These are phyloP conservation scores for Gyrodon lividus DNA, from an alignment of 768 basidiomycete species.

Conservation along the genomic window DNA sequence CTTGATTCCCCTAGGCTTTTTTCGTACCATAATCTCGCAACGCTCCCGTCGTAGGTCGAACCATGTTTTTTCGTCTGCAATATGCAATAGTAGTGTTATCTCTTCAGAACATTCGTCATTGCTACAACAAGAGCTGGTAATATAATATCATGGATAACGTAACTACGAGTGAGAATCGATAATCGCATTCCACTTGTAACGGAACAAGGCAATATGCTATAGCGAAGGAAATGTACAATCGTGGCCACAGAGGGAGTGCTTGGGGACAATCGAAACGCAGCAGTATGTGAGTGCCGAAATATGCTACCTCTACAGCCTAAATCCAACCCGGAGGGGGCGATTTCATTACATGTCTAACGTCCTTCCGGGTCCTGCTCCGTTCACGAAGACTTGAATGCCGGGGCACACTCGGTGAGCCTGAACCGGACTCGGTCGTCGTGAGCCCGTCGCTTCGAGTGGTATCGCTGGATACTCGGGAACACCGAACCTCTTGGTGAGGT, in stretches of 20 bases:
- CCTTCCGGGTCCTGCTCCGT: conserved; percentile 10
- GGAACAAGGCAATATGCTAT: background rate
- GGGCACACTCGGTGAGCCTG: background rate
- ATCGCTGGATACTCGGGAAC: conserved; percentile 3
- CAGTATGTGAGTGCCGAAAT: background rate
- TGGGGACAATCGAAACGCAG: background rate
- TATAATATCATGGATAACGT: background rate
- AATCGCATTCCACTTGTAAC: background rate
- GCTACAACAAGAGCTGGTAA: too few relatives aligned
- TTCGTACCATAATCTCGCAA: conserved; percentile 13
- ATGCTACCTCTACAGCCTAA: conserved; percentile 19
- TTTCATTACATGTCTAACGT: conserved; percentile 3
- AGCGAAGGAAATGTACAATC: background rate
- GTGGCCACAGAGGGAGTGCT: background rate
- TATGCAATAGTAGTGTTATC: conserved; percentile 22
- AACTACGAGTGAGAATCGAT: background rate
- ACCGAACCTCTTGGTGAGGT: conserved; percentile 15
- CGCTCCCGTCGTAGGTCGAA: conserved; percentile 17
- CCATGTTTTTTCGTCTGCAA: conserved; percentile 15
- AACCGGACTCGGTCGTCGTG: conserved; percentile 3
- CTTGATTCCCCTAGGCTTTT: conserved; percentile 17
- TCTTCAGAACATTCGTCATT: background rate
- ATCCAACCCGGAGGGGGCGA: conserved; percentile 50
- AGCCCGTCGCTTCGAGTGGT: background rate
- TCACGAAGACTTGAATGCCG: conserved; percentile 16